Base-by-base conservation (phyloP, 352 stramenopile genomes). In the Pythium coloratum region DNA sequence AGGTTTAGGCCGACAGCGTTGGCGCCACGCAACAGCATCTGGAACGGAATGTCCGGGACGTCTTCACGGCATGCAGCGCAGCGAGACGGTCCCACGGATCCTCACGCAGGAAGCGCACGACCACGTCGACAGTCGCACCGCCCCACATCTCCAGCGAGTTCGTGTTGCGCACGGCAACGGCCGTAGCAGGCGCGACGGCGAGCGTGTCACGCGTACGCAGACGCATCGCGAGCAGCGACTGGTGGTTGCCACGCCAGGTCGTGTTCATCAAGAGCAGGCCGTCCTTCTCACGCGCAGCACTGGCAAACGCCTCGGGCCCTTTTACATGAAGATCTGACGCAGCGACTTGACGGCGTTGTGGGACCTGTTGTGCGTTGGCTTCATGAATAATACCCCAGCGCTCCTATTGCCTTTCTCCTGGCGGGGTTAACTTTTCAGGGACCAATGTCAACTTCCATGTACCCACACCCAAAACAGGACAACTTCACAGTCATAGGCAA, bases 61-160 rank as follows among this genome's bases (percentile, higher is more conserved):
- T 82, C 76, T 71, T 98, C 95, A 56, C 96, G 82, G 20, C 20
- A 0, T 24, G 20, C 50, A 99, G 73, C 47, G 76, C 80, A 16
- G 86, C 83, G 7, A 99, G 88, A 57, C 97, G 84, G 59, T 98
- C 93, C 97, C 96, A 99, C 28, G 97, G 97, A 71, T 97, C 97
- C 79, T 99, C 96, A 66, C 95, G 91, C 46, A 99, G 77, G 82
- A 99, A 99, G 24, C 97, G 88, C 93, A 99, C 98, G 24, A 89
- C 84, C 65, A 99, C 96, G 79, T 99, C 97, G 72, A 99, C 99
- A 14, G 97, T 99, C 44, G 97, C 97, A 40, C 96, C 97, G 28
- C 97, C 97, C 97, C 97, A 99, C 84, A 97, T 98, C 76, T 99
- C 97, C 1, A 99, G 73, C 46, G 91, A 98, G 78, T 98, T 99